Conservation (phyloP, 148 eudicot genomes). For the Persicaria maculosa region DNA sequence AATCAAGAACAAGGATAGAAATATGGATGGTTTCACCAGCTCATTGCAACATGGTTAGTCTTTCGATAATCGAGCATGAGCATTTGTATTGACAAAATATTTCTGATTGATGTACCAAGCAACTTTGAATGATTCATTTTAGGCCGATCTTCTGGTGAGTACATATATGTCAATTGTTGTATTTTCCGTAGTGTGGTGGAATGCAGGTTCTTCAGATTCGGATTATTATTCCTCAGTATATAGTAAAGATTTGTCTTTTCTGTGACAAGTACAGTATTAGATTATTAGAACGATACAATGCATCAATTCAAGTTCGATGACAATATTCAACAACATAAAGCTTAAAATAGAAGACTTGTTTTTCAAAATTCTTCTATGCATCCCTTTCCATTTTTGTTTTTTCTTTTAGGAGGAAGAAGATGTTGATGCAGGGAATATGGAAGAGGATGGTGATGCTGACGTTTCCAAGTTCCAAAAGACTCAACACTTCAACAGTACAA, state of each 20-base stretch:
- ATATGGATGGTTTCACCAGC: no score
- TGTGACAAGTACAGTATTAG: not conserved
- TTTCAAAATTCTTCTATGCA: not conserved
- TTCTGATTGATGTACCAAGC: conserved; percentile 40
- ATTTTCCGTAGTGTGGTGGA: no score
- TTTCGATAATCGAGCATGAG: no score
- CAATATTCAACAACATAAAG: not conserved
- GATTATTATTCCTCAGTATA: no score
- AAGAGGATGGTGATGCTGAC: conserved; percentile 82
- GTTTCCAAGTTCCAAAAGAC: conserved; percentile 84
- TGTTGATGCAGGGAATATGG: conserved; percentile 56
- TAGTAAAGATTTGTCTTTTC: not conserved
- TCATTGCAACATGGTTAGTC: no score
- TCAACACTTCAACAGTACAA: conserved; percentile 61
- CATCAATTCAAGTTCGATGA: not conserved
- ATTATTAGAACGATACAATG: not conserved
- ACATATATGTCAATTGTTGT: no score
- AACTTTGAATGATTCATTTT: conserved; percentile 84
- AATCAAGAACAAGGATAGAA: no score
- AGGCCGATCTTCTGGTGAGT: conserved; percentile 85
- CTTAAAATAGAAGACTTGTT: not conserved
- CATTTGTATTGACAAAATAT: not conserved
- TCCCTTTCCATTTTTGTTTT: not conserved
- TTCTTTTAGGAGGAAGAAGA: conserved; percentile 52
- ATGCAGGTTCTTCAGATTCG: no score